phyloP scores from a whole-genome alignment of 305 asterid species.

The Fraxinus albicans region DNA sequence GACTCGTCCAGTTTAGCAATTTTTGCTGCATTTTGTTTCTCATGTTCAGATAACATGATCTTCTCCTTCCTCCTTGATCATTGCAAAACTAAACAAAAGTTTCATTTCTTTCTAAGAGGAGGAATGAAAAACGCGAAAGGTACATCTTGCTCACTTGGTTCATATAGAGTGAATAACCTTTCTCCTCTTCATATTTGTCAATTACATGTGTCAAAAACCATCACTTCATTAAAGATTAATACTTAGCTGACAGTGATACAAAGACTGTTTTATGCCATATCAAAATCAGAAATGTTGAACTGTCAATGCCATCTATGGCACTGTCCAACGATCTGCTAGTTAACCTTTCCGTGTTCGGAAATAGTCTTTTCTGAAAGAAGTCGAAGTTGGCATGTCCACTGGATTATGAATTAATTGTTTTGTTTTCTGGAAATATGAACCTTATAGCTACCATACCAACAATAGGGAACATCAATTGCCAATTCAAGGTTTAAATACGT shows the following conservation, averaged over 20 bases:
- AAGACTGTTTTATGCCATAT: conserved; percentile 1
- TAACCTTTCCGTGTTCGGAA: too few relatives aligned
- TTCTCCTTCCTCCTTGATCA: conserved; percentile 80
- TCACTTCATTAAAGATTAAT: conserved; percentile 1
- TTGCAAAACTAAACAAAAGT: neutral
- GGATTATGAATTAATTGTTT: too few relatives aligned
- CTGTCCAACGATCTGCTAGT: too few relatives aligned
- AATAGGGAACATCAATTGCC: neutral
- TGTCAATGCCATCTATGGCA: neutral
- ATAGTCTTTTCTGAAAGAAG: too few relatives aligned
- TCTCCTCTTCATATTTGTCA: too few relatives aligned
- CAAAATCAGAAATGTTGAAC: neutral
- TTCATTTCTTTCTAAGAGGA: conserved; percentile 1
- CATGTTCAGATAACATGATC: conserved; percentile 63
- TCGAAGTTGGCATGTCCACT: too few relatives aligned
- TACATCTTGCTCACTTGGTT: conserved; percentile 61
- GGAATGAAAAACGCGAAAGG: neutral
- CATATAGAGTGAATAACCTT: conserved; percentile 43
- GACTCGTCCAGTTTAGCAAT: conserved; percentile 83
- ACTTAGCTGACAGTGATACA: neutral
- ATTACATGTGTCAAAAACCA: too few relatives aligned
- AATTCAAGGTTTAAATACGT: neutral
- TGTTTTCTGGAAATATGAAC: neutral
- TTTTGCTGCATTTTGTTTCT: conserved; percentile 60
- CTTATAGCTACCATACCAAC: neutral